Evolutionary conservation across 2,329 filamentous ascomycete species (phyloP).

Genomic region (Fusarium proliferatum): DNA sequence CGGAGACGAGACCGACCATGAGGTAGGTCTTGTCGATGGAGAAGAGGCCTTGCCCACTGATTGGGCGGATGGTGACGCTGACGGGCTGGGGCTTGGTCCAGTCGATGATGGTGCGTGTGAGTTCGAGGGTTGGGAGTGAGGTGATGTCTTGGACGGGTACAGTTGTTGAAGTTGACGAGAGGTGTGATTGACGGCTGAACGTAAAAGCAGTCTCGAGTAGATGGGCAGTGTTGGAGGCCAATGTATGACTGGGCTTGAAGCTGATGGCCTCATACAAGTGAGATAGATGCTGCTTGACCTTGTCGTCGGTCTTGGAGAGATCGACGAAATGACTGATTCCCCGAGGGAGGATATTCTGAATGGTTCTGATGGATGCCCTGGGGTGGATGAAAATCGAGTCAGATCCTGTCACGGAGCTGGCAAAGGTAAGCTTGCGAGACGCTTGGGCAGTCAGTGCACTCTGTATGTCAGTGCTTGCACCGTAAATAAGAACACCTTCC

Average conservation of each 20-base stretch:
- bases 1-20: slow-evolving; percentile 3
- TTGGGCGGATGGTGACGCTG: background rate
- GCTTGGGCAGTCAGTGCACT: background rate
- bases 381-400: background rate
- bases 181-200: background rate
- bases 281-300: background rate
- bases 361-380: background rate
- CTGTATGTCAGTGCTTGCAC: background rate
- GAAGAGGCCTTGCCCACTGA: background rate
- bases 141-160: background rate
- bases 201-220: background rate
- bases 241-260: background rate
- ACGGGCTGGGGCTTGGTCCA: background rate
- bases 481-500: background rate
- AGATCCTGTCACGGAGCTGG: background rate
- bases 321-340: background rate
- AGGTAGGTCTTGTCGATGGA: background rate
- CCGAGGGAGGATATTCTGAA: background rate
- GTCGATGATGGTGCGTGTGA: background rate
- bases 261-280: background rate
- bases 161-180: background rate
- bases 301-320: background rate
- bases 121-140: background rate
- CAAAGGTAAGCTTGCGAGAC: background rate
- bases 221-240: background rate